These are phyloP conservation scores for Aegilops speltoides DNA, from an alignment of 176 grass and related monocot species.

Conservation along the genomic window DNA sequence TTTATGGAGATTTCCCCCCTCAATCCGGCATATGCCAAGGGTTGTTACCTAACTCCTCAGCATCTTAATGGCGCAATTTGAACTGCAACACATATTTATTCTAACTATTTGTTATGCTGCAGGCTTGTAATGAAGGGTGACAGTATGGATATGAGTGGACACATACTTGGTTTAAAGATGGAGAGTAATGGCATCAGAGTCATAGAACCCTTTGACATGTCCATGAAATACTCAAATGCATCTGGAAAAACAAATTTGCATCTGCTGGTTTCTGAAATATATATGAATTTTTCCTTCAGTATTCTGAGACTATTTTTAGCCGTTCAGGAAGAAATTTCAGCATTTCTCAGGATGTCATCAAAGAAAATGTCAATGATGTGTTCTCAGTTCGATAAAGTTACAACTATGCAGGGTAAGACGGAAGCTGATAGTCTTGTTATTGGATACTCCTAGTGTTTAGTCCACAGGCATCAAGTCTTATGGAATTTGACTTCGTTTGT, in stretches of 20 bases:
- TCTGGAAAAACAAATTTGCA: conserved; percentile 88
- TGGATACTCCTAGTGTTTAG: conserved; percentile 17
- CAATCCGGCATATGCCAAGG: conserved; percentile 8
- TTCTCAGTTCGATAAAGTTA: conserved; percentile 88
- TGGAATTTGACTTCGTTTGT: conserved; percentile 31
- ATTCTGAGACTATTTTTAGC: conserved; percentile 91
- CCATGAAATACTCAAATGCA: conserved; percentile 69
- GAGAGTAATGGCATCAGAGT: conserved; percentile 97
- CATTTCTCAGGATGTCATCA: conserved; percentile 83
- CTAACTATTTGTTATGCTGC: conserved; percentile 25
- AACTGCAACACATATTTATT: not conserved
- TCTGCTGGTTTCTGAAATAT: conserved; percentile 81
- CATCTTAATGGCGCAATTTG: not conserved
- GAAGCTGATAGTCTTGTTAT: conserved; percentile 2
- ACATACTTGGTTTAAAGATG: conserved; percentile 82
- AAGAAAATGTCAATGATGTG: conserved; percentile 79
- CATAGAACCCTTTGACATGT: conserved; percentile 91
- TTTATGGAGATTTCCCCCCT: not conserved
- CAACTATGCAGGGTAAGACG: conserved; percentile 59
- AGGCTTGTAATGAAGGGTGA: conserved; percentile 89
- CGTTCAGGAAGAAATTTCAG: conserved; percentile 95
- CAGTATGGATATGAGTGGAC: conserved; percentile 77
- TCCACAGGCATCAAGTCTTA: conserved; percentile 15
- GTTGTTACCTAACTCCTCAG: not conserved
- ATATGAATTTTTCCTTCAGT: conserved; percentile 98